Percentiles rank a stretch among this genome's conserved stretches.
Evolutionary conservation across 139 green algal species (phyloP).

Genomic region (Ettlia oleoabundans): DNA sequence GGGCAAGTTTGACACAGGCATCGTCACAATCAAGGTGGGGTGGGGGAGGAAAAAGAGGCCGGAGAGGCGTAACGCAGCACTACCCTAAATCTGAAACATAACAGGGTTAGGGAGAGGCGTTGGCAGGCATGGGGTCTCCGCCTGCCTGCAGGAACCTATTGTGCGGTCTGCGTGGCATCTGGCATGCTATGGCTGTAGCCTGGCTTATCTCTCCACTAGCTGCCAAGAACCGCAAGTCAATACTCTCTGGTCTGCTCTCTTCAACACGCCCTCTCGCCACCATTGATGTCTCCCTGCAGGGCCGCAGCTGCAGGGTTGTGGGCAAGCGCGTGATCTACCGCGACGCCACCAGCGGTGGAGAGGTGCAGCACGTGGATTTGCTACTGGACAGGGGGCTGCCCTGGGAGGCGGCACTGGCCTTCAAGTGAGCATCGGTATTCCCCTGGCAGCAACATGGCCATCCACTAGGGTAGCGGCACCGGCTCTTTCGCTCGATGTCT

Average conservation of each 20-base stretch:
- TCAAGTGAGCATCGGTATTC: conserved; percentile 18
- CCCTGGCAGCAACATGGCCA: not conserved
- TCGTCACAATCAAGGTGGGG: conserved; percentile 44
- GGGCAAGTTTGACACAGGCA: conserved; percentile 59
- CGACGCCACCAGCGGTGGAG: conserved; percentile 51
- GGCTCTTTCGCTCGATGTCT: too few species aligned
- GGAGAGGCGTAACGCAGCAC: too few species aligned
- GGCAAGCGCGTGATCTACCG: conserved; percentile 43
- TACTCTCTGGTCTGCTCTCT: not conserved
- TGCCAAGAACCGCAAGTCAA: not conserved
- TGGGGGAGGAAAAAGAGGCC: not conserved
- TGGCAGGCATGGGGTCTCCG: not conserved
- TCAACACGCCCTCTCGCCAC: not conserved
- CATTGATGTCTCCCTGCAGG: not conserved
- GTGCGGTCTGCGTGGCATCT: too few species aligned
- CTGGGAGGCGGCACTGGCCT: conserved; percentile 47
- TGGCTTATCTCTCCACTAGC: not conserved
- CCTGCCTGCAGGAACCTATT: too few species aligned
- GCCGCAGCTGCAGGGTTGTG: conserved; percentile 20
- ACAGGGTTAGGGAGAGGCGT: too few species aligned
- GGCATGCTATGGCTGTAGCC: too few species aligned
- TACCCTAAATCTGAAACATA: too few species aligned
- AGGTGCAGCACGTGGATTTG: conserved; percentile 50
- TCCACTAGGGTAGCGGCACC: too few species aligned
- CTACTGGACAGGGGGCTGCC: conserved; percentile 56